Conservation (phyloP, 108 stramenopile species). For the Conticribra weissflogii region DNA sequence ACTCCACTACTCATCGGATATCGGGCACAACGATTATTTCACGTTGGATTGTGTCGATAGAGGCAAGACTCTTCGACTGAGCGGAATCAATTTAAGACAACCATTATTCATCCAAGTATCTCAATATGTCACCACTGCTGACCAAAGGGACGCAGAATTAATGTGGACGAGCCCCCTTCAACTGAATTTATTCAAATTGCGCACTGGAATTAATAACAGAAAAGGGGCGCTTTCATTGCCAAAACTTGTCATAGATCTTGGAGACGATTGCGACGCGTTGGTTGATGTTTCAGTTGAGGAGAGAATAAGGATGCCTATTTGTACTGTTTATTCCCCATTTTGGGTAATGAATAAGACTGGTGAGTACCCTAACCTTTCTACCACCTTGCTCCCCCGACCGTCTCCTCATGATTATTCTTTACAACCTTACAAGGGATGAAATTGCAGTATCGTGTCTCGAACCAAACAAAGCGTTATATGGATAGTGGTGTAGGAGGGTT, state of each 20-base stretch:
- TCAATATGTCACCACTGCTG: slow-evolving; percentile 13
- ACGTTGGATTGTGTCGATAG: slow-evolving; percentile 8
- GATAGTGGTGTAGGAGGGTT: slow-evolving; percentile 33
- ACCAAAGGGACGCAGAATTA: neutral
- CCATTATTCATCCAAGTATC: slow-evolving; percentile 33
- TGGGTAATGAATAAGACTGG: slow-evolving; percentile 37
- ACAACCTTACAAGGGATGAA: slow-evolving; percentile 27
- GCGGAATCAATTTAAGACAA: slow-evolving; percentile 26
- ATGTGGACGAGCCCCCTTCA: slow-evolving; percentile 21
- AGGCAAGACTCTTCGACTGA: slow-evolving; percentile 17
- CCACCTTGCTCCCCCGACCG: too few relatives aligned
- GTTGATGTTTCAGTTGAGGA: slow-evolving; percentile 27
- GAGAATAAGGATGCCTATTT: slow-evolving; percentile 15
- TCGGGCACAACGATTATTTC: slow-evolving; percentile 11
- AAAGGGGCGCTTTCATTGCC: slow-evolving; percentile 24
- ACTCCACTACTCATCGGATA: slow-evolving; percentile 11
- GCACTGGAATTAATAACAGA: slow-evolving; percentile 28
- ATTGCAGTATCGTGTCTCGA: slow-evolving; percentile 22
- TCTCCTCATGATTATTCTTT: too few relatives aligned
- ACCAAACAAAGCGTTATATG: slow-evolving; percentile 4
- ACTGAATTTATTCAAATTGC: slow-evolving; percentile 20
- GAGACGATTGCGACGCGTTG: slow-evolving; percentile 32
- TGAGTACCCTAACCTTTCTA: too few relatives aligned
- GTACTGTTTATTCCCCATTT: slow-evolving; percentile 27
- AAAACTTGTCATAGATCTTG: slow-evolving; percentile 9